Evolutionary conservation across 2,329 filamentous ascomycete genomes (phyloP).

Genomic region (Penicillium decumbens): DNA sequence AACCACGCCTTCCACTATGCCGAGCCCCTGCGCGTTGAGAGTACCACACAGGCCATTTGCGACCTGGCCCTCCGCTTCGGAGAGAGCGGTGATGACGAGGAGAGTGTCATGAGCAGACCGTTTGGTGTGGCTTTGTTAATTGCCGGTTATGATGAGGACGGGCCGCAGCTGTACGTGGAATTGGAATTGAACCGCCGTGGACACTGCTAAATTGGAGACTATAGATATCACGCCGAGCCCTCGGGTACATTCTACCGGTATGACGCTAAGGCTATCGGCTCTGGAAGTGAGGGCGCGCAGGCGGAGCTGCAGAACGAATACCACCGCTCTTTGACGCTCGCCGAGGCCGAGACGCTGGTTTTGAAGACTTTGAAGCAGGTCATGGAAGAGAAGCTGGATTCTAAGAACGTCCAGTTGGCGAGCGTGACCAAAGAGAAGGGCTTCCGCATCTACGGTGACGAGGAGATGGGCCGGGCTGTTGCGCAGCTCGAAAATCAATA

Average conservation of each 20-base stretch:
- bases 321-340: constrained; percentile 91
- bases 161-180: constrained; percentile 69
- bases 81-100: constrained; percentile 93
- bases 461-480: constrained; percentile 93
- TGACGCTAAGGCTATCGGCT: constrained; percentile 97
- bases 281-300: constrained; percentile 93
- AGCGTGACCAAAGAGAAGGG: constrained; percentile 97
- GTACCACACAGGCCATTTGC: constrained; percentile 97
- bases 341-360: constrained; percentile 89
- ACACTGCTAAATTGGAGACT: not conserved
- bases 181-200: not conserved
- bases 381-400: constrained; percentile 99
- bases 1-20: constrained; percentile 98
- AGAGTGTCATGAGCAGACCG: constrained; percentile 96
- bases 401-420: constrained; percentile 97
- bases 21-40: constrained; percentile 90
- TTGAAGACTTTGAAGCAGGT: constrained; percentile 99
- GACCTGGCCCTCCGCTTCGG: constrained; percentile 94
- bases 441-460: constrained; percentile 97
- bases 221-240: constrained; percentile 89
- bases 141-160: constrained; percentile 95
- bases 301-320: constrained; percentile 98
- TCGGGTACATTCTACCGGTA: constrained; percentile 98
- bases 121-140: constrained; percentile 97
- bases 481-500: constrained; percentile 56